A percentile compares a stretch with the other conserved stretches of the same genome.
Evolutionary conservation across 2,329 filamentous ascomycete genomes (phyloP).

Genomic region (Akanthomyces lecanii): DNA sequence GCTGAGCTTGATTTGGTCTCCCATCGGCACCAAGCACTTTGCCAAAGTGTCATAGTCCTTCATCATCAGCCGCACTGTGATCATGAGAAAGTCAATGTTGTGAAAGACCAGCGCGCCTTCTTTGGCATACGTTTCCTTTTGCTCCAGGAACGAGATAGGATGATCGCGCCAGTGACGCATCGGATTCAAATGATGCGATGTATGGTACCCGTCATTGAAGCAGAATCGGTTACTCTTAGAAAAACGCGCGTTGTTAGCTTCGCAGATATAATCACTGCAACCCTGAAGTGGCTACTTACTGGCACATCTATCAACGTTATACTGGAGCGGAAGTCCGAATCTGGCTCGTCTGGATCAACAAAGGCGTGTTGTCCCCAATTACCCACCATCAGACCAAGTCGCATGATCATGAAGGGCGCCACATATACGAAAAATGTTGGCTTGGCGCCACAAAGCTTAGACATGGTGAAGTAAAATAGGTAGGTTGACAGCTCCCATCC

Average conservation of each 20-base stretch:
- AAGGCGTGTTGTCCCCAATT: no score
- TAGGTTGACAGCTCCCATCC: no score
- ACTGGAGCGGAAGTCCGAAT: no score
- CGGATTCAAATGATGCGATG: constrained; percentile 75
- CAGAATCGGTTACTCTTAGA: constrained; percentile 72
- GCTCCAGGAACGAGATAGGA: constrained; percentile 66
- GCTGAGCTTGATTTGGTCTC: constrained; percentile 63
- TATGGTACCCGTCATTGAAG: constrained; percentile 81
- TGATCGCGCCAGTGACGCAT: constrained; percentile 78
- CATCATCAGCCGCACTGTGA: constrained; percentile 62
- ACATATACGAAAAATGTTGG: no score
- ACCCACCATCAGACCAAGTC: no score
- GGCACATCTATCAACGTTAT: no score
- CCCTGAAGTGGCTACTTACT: no score
- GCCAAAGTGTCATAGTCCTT: constrained; percentile 71
- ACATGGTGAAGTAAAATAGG: no score
- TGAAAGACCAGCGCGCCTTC: constrained; percentile 57
- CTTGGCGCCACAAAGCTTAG: no score
- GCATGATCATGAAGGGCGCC: no score
- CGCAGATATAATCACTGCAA: no score
- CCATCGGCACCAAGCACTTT: constrained; percentile 68
- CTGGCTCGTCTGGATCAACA: no score
- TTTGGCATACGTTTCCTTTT: constrained; percentile 61
- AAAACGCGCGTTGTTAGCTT: not conserved
- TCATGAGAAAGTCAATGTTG: constrained; percentile 67